A percentile compares a stretch with the other conserved stretches of the same genome.
Evolutionary conservation across 2,329 filamentous ascomycete genomes (phyloP).

Genomic region (Thyridium curvatum): DNA sequence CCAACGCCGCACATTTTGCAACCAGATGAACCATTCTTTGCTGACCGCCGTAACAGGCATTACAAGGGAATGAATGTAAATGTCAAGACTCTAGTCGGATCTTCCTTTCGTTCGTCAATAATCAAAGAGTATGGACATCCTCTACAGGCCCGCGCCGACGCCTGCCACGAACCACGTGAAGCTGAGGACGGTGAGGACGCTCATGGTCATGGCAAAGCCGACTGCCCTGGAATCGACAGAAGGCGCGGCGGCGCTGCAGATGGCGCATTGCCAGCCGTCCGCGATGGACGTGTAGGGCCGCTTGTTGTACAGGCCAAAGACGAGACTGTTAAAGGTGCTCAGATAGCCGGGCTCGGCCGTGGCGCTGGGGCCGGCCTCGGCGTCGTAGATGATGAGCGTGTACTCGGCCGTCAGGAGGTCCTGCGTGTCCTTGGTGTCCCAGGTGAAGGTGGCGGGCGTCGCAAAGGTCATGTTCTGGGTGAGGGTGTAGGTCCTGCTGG

Average conservation of each 20-base stretch:
- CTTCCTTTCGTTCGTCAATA: not conserved
- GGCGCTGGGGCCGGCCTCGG: conserved; percentile 43
- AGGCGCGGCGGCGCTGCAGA: conserved; percentile 47
- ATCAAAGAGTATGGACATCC: conserved; percentile 2
- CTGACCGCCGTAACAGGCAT: too few relatives aligned
- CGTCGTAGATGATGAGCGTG: conserved; percentile 56
- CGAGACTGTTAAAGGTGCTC: conserved; percentile 38
- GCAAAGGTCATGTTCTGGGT: conserved; percentile 57
- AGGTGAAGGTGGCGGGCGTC: conserved; percentile 44
- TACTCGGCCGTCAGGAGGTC: conserved; percentile 49
- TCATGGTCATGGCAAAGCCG: conserved; percentile 46
- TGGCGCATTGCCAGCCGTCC: conserved; percentile 47
- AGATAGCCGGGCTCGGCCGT: conserved; percentile 50
- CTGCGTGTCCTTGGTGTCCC: conserved; percentile 50
- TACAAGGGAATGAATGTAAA: not conserved
- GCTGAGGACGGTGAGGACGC: conserved; percentile 47
- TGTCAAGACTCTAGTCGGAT: too few relatives aligned
- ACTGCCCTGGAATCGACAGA: conserved; percentile 38
- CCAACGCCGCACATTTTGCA: too few relatives aligned
- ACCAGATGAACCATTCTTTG: not conserved
- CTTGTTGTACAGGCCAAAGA: conserved; percentile 52
- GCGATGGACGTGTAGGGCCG: conserved; percentile 43
- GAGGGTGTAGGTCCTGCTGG: conserved; percentile 50
- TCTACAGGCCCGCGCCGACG: conserved; percentile 20
- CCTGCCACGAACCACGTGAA: conserved; percentile 61